Evolutionary conservation across 257 asterid genomes (phyloP).

Genomic region (Nicotiana sylvestris): DNA sequence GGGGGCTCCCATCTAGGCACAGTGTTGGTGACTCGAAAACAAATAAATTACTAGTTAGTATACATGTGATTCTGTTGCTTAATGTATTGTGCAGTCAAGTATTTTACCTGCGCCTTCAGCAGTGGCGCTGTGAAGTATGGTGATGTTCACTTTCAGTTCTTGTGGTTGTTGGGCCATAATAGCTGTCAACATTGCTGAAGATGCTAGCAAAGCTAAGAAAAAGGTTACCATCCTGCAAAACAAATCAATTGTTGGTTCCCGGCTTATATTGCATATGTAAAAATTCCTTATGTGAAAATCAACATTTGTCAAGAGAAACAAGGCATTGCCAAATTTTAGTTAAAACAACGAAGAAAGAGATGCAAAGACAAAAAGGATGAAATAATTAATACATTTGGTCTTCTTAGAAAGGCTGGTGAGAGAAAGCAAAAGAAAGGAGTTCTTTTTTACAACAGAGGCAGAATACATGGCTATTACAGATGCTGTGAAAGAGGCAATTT

Average conservation of each 20-base stretch:
- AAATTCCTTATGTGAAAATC: too few species aligned
- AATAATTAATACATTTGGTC: too few species aligned
- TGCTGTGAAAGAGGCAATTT: too few species aligned
- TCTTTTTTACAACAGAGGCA: too few species aligned
- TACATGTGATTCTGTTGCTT: background rate
- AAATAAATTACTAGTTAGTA: background rate
- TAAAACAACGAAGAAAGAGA: too few species aligned
- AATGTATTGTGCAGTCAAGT: background rate
- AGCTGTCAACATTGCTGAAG: background rate
- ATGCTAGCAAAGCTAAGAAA: background rate
- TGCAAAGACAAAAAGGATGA: too few species aligned
- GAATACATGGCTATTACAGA: too few species aligned
- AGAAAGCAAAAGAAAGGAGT: too few species aligned
- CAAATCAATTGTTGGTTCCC: background rate
- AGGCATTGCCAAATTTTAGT: too few species aligned
- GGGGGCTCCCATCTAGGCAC: background rate
- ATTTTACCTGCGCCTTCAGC: background rate
- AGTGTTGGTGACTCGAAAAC: background rate
- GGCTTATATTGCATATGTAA: too few species aligned
- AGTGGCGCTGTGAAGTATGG: background rate
- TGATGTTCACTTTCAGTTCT: background rate
- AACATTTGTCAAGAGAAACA: too few species aligned
- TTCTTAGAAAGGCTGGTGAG: too few species aligned
- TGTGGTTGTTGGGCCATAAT: background rate
- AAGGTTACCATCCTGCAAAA: background rate